Evolutionary conservation across 1,139 yeast genomes (phyloP), one percentile per base, ranked within the genome.

Genomic region (Hyphopichia buzzinii): DNA sequence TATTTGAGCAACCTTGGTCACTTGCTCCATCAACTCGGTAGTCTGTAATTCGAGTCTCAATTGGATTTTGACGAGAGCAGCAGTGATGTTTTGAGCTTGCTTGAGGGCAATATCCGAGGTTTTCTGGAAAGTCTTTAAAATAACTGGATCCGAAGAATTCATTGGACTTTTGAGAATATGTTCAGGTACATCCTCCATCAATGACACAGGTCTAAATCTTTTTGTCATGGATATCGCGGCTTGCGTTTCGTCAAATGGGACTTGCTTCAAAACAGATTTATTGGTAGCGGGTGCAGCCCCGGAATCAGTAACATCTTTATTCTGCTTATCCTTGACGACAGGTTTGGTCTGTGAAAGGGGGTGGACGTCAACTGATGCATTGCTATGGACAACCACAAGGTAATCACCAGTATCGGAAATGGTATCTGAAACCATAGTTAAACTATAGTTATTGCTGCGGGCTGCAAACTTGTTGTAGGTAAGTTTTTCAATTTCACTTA

Each of bases 401-500:
- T 54, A 59, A 14, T 52, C 55, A 0, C 67, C 67, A 2, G 59
- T 48, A 15, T 50, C 54, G 1, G 56, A 48, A 3, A 54, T 39
- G 15, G 47, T 48, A 37, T 64, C 70, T n/a, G 41, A 43, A 7
- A 63, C 34, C 25, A 49, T 43, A 3, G 55, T 48, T 27, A 49
- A 39, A 11, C 48, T 38, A 6, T 40, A 29, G 17, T 37, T 13
- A 5, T 13, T 24, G 10, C 26, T 19, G 5, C 19, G 26, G 4
- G 30, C 33, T 16, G 35, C 31, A n/a, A 33, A 26, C 11, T 3
- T 22, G 5, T 28, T 22, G 16, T 33, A 33, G 8, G 15, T n/a
- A 13, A 33, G 26, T 3, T 15, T n/a, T n/a, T 33, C 35, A 14
- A 33, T 4, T 16, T 33, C 35, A 21, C 31, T 27, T 8, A 6